A percentile compares a stretch with the other conserved stretches of the same genome.
Evolutionary conservation across 2,329 filamentous ascomycete species (phyloP).

Genomic region (Talaromyces amestolkiae): DNA sequence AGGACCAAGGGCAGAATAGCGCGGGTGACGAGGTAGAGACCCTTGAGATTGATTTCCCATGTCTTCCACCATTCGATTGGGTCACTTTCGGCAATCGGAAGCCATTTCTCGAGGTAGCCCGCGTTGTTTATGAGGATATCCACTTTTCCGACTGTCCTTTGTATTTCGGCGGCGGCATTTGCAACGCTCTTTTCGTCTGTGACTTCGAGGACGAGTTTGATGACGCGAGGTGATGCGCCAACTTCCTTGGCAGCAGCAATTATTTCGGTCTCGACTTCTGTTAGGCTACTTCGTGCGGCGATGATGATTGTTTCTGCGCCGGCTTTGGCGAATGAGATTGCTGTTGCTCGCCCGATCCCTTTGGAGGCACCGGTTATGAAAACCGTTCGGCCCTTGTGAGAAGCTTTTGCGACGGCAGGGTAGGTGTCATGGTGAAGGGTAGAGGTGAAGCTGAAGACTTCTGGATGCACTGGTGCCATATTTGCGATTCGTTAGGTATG

Average conservation of each 20-base stretch:
- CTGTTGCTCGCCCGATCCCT: conserved; percentile 55
- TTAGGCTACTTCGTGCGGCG: conserved; percentile 51
- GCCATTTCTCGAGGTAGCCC: conserved; percentile 32
- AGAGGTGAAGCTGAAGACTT: conserved; percentile 18
- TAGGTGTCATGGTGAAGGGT: conserved; percentile 53
- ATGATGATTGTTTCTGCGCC: conserved; percentile 54
- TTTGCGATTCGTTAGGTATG: neutral
- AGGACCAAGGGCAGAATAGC: conserved; percentile 47
- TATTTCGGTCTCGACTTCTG: conserved; percentile 37
- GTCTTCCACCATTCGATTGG: conserved; percentile 43
- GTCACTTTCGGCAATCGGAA: conserved; percentile 35
- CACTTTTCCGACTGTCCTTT: conserved; percentile 33
- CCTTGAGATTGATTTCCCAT: conserved; percentile 51
- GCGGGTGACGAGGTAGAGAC: conserved; percentile 47
- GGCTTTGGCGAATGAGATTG: conserved; percentile 56
- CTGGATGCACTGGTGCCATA: neutral
- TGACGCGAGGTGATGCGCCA: conserved; percentile 39
- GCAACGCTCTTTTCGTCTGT: conserved; percentile 38
- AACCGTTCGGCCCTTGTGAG: conserved; percentile 44
- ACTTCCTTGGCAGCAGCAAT: conserved; percentile 36
- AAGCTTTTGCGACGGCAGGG: conserved; percentile 47
- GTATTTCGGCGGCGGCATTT: conserved; percentile 34
- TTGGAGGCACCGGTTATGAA: conserved; percentile 58
- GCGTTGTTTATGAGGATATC: conserved; percentile 53
- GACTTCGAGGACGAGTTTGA: conserved; percentile 47